These are phyloP conservation scores for Tricholoma hemisulphureum DNA, from an alignment of 768 basidiomycete genomes.

Conservation along the genomic window DNA sequence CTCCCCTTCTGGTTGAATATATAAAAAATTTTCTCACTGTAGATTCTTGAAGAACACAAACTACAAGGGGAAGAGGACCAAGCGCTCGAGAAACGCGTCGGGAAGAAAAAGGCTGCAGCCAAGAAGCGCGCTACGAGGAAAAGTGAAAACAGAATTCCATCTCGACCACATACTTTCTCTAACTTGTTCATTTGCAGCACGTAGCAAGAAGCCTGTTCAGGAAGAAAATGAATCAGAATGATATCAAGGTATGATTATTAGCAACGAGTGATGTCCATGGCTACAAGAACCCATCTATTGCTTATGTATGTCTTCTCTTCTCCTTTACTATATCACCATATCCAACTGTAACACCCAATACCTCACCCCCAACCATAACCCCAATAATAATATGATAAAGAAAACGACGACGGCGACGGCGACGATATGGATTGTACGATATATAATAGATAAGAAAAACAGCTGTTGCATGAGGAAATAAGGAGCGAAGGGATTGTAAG, in stretches of 20 bases:
- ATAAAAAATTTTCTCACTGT: background rate
- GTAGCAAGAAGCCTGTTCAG: constrained; percentile 11
- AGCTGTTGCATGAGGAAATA: background rate
- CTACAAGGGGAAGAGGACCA: constrained; percentile 90
- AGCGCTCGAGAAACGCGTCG: constrained; percentile 82
- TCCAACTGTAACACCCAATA: background rate
- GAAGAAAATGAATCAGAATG: constrained; percentile 18
- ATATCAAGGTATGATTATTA: constrained; percentile 1
- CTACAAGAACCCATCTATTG: background rate
- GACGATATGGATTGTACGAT: background rate
- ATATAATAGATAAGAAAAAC: background rate
- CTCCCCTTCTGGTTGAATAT: background rate
- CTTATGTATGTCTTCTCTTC: background rate
- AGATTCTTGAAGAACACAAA: constrained; percentile 85
- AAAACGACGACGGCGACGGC: background rate
- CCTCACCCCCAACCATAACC: background rate
- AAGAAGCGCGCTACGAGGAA: constrained; percentile 62
- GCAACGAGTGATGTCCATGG: background rate
- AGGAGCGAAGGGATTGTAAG: background rate
- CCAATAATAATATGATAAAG: background rate
- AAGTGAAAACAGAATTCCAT: constrained; percentile 31
- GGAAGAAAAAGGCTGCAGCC: constrained; percentile 78
- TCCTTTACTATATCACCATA: background rate
- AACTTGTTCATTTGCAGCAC: constrained; percentile 7
- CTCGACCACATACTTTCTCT: background rate